Evolutionary conservation across 805 yeast species (phyloP).

Genomic region (Kodamaea neixiangensis): DNA sequence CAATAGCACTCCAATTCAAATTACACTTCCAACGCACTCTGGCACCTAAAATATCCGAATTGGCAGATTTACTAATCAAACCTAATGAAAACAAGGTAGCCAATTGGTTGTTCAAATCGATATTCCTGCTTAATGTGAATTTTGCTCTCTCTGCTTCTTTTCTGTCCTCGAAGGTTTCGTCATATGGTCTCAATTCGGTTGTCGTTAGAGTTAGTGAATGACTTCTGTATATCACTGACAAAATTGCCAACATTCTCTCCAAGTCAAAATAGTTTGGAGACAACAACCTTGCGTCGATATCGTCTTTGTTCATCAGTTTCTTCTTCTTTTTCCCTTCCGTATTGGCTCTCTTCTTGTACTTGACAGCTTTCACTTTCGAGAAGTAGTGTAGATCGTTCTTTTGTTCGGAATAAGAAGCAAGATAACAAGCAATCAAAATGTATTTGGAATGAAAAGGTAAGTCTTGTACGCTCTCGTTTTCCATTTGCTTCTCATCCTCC

Average conservation of each 20-base stretch:
- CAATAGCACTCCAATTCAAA: constrained; percentile 65
- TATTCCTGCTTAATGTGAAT: constrained; percentile 41
- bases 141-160: constrained; percentile 36
- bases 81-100: constrained; percentile 62
- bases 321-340: constrained; percentile 15
- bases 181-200: constrained; percentile 23
- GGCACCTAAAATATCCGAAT: constrained; percentile 60
- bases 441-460: constrained; percentile 65
- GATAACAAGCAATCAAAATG: constrained; percentile 75
- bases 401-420: constrained; percentile 77
- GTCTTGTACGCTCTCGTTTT: constrained; percentile 36
- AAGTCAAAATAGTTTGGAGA: constrained; percentile 75
- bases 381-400: constrained; percentile 69
- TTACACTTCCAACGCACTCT: constrained; percentile 79
- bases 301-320: constrained; percentile 35
- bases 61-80: constrained; percentile 44
- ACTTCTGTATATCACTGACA: constrained; percentile 63
- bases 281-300: constrained; percentile 59
- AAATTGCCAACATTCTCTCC: constrained; percentile 78
- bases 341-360: constrained; percentile 41
- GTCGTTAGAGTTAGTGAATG: constrained; percentile 33
- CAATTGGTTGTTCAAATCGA: constrained; percentile 55
- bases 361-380: constrained; percentile 52
- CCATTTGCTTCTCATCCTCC: constrained; percentile 23
- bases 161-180: constrained; percentile 35